Conservation (phyloP, 257 asterid genomes). For the Ophiorrhiza pumila region DNA sequence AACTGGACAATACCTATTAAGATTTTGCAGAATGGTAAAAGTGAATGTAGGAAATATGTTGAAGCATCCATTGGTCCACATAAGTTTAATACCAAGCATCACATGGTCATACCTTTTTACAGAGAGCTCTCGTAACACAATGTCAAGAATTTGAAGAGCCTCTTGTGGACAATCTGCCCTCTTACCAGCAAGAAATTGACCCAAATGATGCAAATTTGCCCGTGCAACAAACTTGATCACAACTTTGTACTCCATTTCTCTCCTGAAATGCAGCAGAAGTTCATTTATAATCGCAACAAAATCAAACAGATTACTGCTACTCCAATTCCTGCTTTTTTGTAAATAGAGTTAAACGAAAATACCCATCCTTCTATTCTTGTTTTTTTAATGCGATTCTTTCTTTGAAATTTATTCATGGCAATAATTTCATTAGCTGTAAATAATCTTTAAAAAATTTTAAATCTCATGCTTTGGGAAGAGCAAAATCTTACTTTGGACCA, state of each 20-base stretch:
- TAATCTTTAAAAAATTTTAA: not conserved
- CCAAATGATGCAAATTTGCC: constrained; percentile 82
- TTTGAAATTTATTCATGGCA: not conserved
- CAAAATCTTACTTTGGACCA: constrained; percentile 67
- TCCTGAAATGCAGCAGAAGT: constrained; percentile 44
- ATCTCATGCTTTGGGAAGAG: not conserved
- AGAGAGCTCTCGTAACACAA: constrained; percentile 90
- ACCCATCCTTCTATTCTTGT: not conserved
- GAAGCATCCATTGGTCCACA: not conserved
- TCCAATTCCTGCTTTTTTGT: not conserved
- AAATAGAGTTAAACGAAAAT: not conserved
- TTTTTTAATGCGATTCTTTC: not conserved
- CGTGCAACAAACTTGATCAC: constrained; percentile 79
- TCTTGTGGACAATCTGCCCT: constrained; percentile 92
- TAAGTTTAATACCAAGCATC: not conserved
- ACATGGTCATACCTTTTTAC: constrained; percentile 49
- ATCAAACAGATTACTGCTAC: not conserved
- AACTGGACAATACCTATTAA: constrained; percentile 72
- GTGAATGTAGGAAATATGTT: not conserved
- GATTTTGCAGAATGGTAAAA: constrained; percentile 11
- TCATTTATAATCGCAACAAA: not conserved
- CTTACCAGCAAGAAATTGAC: constrained; percentile 95
- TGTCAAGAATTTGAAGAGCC: constrained; percentile 92
- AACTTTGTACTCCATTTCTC: constrained; percentile 78
- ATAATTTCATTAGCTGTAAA: not conserved